Percentiles rank a stretch among this genome's conserved stretches.
Evolutionary conservation across 208 protist genomes (phyloP).

Genomic region (Vickermania ingenoplastis): DNA sequence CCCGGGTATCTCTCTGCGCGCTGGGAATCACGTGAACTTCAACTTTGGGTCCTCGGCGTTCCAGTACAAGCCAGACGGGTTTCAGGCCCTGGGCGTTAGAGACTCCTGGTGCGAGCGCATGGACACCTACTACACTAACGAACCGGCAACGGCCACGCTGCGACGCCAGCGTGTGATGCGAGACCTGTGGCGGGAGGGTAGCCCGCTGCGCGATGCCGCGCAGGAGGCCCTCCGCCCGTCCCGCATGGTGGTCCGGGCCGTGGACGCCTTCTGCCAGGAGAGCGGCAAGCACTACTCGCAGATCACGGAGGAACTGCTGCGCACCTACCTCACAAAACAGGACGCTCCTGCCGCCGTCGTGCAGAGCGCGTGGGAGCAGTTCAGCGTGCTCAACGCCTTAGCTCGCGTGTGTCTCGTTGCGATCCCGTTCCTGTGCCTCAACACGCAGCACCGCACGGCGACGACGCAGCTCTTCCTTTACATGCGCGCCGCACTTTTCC

Average conservation of each 20-base stretch:
- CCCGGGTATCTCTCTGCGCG: constrained; percentile 76
- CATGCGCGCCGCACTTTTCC: constrained; percentile 57
- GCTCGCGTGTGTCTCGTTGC: constrained; percentile 58
- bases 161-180: constrained; percentile 37
- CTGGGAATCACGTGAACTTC: constrained; percentile 69
- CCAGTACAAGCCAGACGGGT: constrained; percentile 83
- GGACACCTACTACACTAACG: constrained; percentile 80
- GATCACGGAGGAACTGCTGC: constrained; percentile 31
- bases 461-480: constrained; percentile 55
- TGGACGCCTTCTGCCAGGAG: constrained; percentile 43
- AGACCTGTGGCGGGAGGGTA: constrained; percentile 29
- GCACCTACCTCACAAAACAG: constrained; percentile 9
- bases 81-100: constrained; percentile 74
- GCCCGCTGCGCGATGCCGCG: neutral
- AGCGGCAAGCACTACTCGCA: constrained; percentile 37
- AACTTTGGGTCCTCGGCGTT: constrained; percentile 87
- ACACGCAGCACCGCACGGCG: constrained; percentile 29
- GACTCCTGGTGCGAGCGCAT: constrained; percentile 90
- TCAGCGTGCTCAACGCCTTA: constrained; percentile 58
- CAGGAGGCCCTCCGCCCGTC: constrained; percentile 13
- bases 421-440: constrained; percentile 68
- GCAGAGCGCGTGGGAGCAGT: constrained; percentile 31
- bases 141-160: constrained; percentile 30
- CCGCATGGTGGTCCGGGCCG: constrained; percentile 20
- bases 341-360: constrained; percentile 6